A percentile compares a stretch with the other conserved stretches of the same genome.
phyloP scores from a whole-genome alignment of 1,284 basidiomycete species.

The Puccinia novopanici region DNA sequence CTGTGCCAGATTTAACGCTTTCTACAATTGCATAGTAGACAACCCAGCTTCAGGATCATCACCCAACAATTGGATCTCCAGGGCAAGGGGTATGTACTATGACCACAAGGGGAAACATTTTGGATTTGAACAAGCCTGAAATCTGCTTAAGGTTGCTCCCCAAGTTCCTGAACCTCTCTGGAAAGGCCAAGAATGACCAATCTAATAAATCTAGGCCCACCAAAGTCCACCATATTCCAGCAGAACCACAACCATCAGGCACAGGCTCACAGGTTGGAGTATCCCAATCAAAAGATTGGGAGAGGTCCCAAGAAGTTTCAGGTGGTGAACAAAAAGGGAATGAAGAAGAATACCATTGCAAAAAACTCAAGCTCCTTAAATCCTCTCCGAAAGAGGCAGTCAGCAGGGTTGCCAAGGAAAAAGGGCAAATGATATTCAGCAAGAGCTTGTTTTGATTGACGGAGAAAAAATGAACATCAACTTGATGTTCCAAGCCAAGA shows the following conservation, averaged over 20 bases:
- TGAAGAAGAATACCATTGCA: neutral
- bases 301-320: neutral
- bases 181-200: neutral
- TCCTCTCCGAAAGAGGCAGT: neutral
- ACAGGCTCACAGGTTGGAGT: neutral
- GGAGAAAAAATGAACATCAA: neutral
- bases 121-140: neutral
- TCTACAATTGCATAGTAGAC: neutral
- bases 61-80: neutral
- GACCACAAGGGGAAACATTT: no score
- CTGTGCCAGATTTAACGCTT: neutral
- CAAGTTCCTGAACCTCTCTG: neutral
- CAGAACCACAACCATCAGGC: neutral
- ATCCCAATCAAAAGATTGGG: neutral
- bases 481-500: neutral
- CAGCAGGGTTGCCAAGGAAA: neutral
- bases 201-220: neutral
- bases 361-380: conserved; percentile 16
- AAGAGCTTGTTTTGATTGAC: neutral
- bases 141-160: neutral
- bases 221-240: neutral
- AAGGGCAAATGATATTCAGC: neutral
- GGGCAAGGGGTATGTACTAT: neutral
- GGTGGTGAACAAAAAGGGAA: neutral
- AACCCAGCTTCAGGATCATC: neutral